Conservation (phyloP, 352 stramenopile species). For the Phytophthora boehmeriae region DNA sequence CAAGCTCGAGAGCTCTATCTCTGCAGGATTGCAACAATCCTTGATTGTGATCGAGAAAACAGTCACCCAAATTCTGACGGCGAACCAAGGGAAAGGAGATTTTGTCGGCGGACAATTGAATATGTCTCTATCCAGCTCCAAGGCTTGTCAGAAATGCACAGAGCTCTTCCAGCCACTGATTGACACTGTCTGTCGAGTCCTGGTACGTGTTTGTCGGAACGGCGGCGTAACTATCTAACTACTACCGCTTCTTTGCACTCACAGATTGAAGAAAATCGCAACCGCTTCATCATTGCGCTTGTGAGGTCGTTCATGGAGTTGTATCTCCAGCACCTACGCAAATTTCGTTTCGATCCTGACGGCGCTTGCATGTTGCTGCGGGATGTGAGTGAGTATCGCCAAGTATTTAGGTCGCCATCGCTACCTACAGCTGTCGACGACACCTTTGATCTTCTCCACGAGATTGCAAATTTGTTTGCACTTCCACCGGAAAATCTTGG, state of each 20-base stretch:
- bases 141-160: constrained; percentile 67
- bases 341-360: constrained; percentile 83
- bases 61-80: constrained; percentile 49
- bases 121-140: constrained; percentile 75
- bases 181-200: constrained; percentile 43
- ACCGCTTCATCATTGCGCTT: constrained; percentile 62
- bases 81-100: constrained; percentile 73
- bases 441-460: constrained; percentile 79
- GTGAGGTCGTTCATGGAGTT: constrained; percentile 71
- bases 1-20: constrained; percentile 65
- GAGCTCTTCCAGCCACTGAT: constrained; percentile 80
- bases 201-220: constrained; percentile 42
- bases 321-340: constrained; percentile 76
- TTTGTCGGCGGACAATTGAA: constrained; percentile 78
- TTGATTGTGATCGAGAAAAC: constrained; percentile 72
- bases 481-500: constrained; percentile 77
- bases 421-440: constrained; percentile 51
- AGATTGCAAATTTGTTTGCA: constrained; percentile 85
- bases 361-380: constrained; percentile 82
- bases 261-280: constrained; percentile 67
- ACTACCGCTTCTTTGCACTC: not conserved
- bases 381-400: constrained; percentile 75
- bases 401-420: constrained; percentile 56
- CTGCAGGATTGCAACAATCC: constrained; percentile 52
- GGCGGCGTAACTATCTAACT: not conserved